These are phyloP conservation scores for Lentinula novae-zelandiae DNA, from an alignment of 1,284 basidiomycete genomes.

Conservation along the genomic window DNA sequence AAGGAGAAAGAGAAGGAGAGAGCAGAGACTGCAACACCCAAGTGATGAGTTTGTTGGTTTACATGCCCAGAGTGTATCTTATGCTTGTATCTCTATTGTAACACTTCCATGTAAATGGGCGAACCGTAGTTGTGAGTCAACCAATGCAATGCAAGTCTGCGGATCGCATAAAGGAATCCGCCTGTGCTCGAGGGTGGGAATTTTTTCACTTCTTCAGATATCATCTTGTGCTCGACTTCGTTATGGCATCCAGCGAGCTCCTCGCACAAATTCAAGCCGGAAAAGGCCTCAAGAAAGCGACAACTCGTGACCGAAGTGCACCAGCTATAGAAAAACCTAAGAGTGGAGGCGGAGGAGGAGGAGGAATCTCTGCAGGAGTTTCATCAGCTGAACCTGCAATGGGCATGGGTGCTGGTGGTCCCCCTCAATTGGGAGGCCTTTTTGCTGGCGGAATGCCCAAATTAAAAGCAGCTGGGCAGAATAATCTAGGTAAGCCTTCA, in stretches of 20 bases:
- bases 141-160: background rate
- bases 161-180: background rate
- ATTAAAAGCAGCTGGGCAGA: conserved; percentile 72
- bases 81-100: background rate
- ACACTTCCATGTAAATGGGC: background rate
- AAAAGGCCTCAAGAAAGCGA: conserved; percentile 75
- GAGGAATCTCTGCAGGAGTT: conserved; percentile 23
- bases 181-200: background rate
- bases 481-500: conserved; percentile 44
- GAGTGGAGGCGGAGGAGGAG: conserved; percentile 34
- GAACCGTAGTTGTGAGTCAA: too few relatives aligned
- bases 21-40: conserved; percentile 15
- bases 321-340: conserved; percentile 57
- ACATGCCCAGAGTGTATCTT: background rate
- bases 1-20: conserved; percentile 39
- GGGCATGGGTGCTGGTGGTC: conserved; percentile 39
- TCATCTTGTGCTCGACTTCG: background rate
- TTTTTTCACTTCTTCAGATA: background rate
- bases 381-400: conserved; percentile 22
- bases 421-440: conserved; percentile 79
- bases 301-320: conserved; percentile 80
- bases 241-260: conserved; percentile 69
- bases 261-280: conserved; percentile 78
- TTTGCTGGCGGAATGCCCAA: conserved; percentile 93
- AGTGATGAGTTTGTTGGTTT: background rate